These are phyloP conservation scores for Stylosanthes scabra DNA, from an alignment of 331 rosid species.

Conservation along the genomic window DNA sequence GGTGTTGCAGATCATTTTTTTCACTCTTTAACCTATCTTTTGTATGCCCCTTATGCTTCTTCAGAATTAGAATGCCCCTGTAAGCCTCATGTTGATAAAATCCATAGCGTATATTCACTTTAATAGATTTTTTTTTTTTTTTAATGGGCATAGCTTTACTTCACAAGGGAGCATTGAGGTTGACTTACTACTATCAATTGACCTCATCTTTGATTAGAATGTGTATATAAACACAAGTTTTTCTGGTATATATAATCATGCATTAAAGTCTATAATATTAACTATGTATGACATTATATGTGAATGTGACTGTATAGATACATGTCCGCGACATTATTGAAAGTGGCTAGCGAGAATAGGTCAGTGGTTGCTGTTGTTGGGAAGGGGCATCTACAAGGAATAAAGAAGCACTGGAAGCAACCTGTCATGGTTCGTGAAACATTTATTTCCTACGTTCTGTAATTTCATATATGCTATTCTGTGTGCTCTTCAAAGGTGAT, in stretches of 20 bases:
- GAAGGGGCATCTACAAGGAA: slow-evolving; percentile 91
- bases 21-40: background rate
- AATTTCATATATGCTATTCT: slow-evolving; percentile 5
- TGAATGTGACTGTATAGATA: slow-evolving; percentile 54
- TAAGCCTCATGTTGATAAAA: background rate
- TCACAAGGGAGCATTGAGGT: slow-evolving; percentile 16
- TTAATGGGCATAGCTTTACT: background rate
- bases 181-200: background rate
- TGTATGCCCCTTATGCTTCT: background rate
- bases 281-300: background rate
- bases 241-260: background rate
- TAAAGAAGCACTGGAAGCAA: slow-evolving; percentile 83
- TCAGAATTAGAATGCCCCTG: background rate
- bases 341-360: slow-evolving; percentile 65
- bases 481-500: slow-evolving; percentile 12
- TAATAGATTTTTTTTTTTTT: background rate
- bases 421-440: slow-evolving; percentile 72
- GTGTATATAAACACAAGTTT: background rate
- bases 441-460: slow-evolving; percentile 18
- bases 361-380: slow-evolving; percentile 97
- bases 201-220: slow-evolving; percentile 21
- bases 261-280: slow-evolving; percentile 5
- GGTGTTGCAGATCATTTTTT: slow-evolving; percentile 2
- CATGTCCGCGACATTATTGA: slow-evolving; percentile 79
- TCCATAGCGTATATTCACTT: slow-evolving; percentile 6